phyloP scores from a whole-genome alignment of 2,329 filamentous ascomycete genomes.

The Fusarium phyllophilum region DNA sequence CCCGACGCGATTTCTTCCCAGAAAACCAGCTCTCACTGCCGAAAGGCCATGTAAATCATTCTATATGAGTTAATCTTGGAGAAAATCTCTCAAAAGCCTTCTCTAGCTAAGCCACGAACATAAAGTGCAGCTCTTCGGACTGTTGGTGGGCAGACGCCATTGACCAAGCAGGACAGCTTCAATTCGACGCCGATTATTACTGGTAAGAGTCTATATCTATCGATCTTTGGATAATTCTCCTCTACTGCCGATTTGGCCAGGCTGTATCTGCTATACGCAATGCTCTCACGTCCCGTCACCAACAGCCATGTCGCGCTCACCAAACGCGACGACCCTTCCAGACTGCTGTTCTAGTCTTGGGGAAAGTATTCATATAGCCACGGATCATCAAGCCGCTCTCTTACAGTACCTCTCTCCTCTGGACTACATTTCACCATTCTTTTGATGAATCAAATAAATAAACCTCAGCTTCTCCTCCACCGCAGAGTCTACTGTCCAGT shows the following conservation, averaged over 20 bases:
- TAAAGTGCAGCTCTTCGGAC: not conserved
- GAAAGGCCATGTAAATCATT: fast-evolving
- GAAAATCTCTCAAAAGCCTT: fast-evolving
- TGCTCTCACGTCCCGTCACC: not conserved
- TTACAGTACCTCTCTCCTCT: conserved; percentile 44
- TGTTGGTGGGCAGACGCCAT: not conserved
- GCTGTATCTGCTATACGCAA: not conserved
- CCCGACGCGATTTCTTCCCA: not conserved
- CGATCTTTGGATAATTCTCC: fast-evolving
- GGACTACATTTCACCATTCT: conserved; percentile 47
- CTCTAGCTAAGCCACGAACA: not conserved
- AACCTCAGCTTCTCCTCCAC: conserved; percentile 38
- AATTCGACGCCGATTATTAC: not conserved
- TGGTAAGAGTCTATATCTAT: not conserved
- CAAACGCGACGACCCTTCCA: not conserved
- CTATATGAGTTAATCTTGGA: fast-evolving
- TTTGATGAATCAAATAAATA: conserved; percentile 44
- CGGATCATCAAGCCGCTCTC: conserved; percentile 45
- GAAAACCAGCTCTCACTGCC: fast-evolving
- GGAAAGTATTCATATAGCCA: conserved; percentile 32
- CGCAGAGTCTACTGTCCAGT: no score
- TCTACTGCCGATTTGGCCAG: fast-evolving
- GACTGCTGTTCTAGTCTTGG: not conserved
- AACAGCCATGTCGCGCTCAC: not conserved
- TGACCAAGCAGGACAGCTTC: not conserved